Base-by-base conservation (phyloP, 805 yeast species). In the Candida xyloterini region DNA sequence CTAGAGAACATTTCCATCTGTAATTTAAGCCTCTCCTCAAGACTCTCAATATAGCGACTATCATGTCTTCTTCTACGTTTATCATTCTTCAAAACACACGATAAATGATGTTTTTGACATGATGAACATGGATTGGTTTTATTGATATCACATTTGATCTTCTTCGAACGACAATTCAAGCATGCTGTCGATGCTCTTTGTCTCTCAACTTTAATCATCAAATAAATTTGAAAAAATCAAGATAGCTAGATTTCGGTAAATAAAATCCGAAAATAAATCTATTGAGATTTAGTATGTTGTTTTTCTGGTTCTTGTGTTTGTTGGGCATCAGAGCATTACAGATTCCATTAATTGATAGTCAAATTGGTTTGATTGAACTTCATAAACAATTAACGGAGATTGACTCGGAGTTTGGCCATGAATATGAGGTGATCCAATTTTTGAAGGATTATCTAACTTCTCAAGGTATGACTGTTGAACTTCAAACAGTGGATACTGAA, bases 91-190 rank as follows among this genome's bases (percentile, higher is more conserved):
- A 50, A 26, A 3, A 30, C 24, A 32, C 60, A 55, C n/a, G 42
- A 35, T 1, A 30, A 9, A 3, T 35, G 27, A 5, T 30, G 18
- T 16, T 40, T 47, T 8, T 10, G 10, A 34, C 60, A 55, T n/a
- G 39, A 39, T 5, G 48, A n/a, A 35, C 60, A 55, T 7, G 58
- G 58, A 16, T 38, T 13, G 9, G 22, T 22, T 5, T n/a, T 14
- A 9, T 28, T 16, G 3, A 39, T 11, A 28, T 51, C 43, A 33
- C 59, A 56, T 35, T 52, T 53, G 7, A 48, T 42, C 35, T 56
- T 56, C 15, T 46, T 43, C 1, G 33, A 9, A 13, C 55, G 40
- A 33, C 60, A 56, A n/a, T 37, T 30, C 10, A 35, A 15, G 27
- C 59, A 56, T 1, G 60, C 56, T 9, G 16, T 26, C 3, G 46